Conservation (phyloP, 306 rosid genomes). For the Quercus rubra region DNA sequence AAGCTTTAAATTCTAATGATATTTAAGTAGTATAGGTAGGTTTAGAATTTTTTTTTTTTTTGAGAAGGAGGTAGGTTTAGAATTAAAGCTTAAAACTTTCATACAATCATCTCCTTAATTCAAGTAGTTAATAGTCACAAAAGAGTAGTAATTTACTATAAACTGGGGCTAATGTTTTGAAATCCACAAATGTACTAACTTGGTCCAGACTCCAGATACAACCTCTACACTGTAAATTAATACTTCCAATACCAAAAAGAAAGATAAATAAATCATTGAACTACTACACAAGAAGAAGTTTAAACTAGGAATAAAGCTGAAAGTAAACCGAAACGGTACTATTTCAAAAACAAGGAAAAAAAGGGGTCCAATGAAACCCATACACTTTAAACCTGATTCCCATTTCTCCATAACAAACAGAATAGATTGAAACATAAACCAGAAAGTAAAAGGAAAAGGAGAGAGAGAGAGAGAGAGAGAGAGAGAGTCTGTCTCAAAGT, state of each 20-base stretch:
- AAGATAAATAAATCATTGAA: too few relatives aligned
- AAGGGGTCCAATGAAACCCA: background rate
- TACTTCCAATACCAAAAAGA: too few relatives aligned
- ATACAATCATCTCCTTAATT: too few relatives aligned
- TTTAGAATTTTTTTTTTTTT: too few relatives aligned
- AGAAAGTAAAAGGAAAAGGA: too few relatives aligned
- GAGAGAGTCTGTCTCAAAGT: background rate
- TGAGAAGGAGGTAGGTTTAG: background rate
- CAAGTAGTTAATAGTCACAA: too few relatives aligned
- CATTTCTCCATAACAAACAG: background rate
- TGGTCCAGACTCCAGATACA: background rate
- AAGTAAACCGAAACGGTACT: background rate
- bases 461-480: conserved; percentile 1
- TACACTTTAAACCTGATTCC: background rate
- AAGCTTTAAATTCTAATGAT: background rate
- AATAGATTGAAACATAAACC: background rate
- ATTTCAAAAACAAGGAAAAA: background rate
- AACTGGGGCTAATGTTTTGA: background rate
- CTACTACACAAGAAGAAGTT: background rate
- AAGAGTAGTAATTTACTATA: too few relatives aligned
- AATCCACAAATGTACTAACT: background rate
- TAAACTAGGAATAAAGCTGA: background rate
- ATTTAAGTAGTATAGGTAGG: background rate
- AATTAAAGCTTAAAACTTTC: too few relatives aligned
- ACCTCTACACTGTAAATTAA: too few relatives aligned